Evolutionary conservation across 768 basidiomycete genomes (phyloP).

Genomic region (Hygrocybe coccinea): DNA sequence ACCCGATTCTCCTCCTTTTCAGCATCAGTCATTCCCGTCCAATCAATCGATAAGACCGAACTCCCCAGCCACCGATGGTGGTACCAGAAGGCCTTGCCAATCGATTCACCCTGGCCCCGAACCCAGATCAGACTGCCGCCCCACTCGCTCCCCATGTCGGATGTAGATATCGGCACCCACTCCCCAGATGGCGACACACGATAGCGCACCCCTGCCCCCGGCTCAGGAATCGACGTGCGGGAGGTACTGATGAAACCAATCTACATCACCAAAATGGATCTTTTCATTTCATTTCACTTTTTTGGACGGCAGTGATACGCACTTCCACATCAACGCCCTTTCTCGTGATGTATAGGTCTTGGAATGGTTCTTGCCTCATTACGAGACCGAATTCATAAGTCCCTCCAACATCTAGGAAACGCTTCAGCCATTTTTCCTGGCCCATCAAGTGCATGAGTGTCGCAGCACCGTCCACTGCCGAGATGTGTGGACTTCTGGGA

Average conservation of each 20-base stretch:
- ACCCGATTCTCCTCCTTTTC: slow-evolving; percentile 15
- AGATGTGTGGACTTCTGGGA: no score
- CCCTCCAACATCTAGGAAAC: no score
- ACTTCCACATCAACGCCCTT: no score
- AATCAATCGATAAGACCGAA: slow-evolving; percentile 15
- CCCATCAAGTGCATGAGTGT: no score
- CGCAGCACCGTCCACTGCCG: no score
- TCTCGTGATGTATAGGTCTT: no score
- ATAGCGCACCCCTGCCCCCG: slow-evolving; percentile 12
- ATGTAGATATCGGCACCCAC: slow-evolving; percentile 21
- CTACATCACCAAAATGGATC: no score
- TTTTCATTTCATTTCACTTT: no score
- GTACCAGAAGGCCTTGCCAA: slow-evolving; percentile 23
- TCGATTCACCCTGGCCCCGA: slow-evolving; percentile 19
- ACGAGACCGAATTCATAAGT: no score
- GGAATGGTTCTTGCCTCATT: no score
- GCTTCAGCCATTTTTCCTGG: no score
- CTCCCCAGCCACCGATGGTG: slow-evolving; percentile 13
- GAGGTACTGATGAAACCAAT: slow-evolving; percentile 12
- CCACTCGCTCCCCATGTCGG: slow-evolving; percentile 18
- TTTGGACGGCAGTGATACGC: no score
- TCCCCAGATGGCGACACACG: slow-evolving; percentile 10
- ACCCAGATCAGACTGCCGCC: slow-evolving; percentile 20
- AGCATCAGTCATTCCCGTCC: slow-evolving; percentile 20
- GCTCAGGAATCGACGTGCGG: not conserved